Evolutionary conservation across 345 rosid species (phyloP).

Genomic region (Salix suchowensis): DNA sequence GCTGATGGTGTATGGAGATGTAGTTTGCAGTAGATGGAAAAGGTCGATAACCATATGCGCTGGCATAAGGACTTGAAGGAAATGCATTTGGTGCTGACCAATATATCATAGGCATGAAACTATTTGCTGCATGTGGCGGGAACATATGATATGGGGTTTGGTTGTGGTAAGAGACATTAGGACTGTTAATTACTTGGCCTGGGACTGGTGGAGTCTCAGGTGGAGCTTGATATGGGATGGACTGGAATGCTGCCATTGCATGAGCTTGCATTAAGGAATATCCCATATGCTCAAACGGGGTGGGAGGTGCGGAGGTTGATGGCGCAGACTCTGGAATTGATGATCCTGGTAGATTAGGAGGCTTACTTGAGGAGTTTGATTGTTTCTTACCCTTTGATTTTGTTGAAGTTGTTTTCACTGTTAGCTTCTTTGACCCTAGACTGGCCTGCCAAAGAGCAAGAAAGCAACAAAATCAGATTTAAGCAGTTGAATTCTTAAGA

Average conservation of each 20-base stretch:
- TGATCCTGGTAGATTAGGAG: slow-evolving; percentile 17
- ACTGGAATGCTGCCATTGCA: slow-evolving; percentile 28
- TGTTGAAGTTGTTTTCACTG: slow-evolving; percentile 20
- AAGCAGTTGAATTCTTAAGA: too few species aligned
- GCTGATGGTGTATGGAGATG: slow-evolving; percentile 29
- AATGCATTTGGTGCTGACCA: slow-evolving; percentile 44
- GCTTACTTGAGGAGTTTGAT: slow-evolving; percentile 15
- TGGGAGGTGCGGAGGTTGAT: slow-evolving; percentile 13
- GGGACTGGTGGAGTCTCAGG: slow-evolving; percentile 5
- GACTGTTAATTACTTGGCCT: slow-evolving; percentile 6
- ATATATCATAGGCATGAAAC: slow-evolving; percentile 49
- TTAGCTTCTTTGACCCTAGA: slow-evolving; percentile 19
- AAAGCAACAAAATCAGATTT: neutral
- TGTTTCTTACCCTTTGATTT: slow-evolving; percentile 36
- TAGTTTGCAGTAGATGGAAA: slow-evolving; percentile 31
- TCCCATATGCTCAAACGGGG: slow-evolving; percentile 34
- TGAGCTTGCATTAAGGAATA: slow-evolving; percentile 26
- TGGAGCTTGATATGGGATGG: slow-evolving; percentile 20
- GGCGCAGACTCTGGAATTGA: slow-evolving; percentile 15
- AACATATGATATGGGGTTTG: slow-evolving; percentile 31
- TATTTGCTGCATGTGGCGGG: slow-evolving; percentile 32
- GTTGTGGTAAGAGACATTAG: slow-evolving; percentile 22
- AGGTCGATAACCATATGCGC: slow-evolving; percentile 27
- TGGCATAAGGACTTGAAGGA: slow-evolving; percentile 33
- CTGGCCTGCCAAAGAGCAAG: slow-evolving; percentile 19